These are phyloP conservation scores for Hymenotorrendiella dingleyae DNA, from an alignment of 2,329 filamentous ascomycete genomes.

Conservation along the genomic window DNA sequence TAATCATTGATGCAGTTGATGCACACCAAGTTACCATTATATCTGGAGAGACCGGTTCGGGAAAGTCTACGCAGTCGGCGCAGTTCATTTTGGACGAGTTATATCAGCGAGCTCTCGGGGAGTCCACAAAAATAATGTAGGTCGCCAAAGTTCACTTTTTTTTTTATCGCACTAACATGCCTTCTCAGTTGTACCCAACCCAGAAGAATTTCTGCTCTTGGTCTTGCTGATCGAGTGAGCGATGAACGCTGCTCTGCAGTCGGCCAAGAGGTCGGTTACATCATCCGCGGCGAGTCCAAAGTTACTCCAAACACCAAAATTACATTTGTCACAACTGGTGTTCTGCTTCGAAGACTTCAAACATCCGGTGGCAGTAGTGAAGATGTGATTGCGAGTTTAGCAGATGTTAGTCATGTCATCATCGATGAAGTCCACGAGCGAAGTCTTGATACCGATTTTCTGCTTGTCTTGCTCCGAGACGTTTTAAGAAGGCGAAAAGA, in stretches of 20 bases:
- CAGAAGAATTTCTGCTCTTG: constrained; percentile 86
- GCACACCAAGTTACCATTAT: constrained; percentile 89
- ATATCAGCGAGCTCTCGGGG: constrained; percentile 69
- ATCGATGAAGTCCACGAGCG: constrained; percentile 97
- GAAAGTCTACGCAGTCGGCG: constrained; percentile 94
- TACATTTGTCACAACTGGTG: constrained; percentile 93
- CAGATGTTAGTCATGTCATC: constrained; percentile 88
- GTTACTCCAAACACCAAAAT: constrained; percentile 72
- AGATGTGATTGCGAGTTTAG: constrained; percentile 74
- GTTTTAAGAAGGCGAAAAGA: constrained; percentile 69
- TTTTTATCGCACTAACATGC: constrained; percentile 4
- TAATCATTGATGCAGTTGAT: constrained; percentile 69
- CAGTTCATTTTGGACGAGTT: constrained; percentile 94
- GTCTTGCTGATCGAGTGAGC: constrained; percentile 87
- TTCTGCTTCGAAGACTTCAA: constrained; percentile 84
- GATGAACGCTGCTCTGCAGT: constrained; percentile 80
- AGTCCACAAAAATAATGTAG: constrained; percentile 72
- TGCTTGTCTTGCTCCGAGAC: constrained; percentile 80
- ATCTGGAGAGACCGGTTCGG: constrained; percentile 92
- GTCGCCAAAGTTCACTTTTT: not conserved
- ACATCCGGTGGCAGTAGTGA: constrained; percentile 75
- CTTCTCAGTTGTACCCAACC: constrained; percentile 71
- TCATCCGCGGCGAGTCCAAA: constrained; percentile 85
- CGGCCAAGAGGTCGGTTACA: constrained; percentile 85
- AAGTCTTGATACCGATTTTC: constrained; percentile 89